Base-by-base conservation (phyloP, 2,329 filamentous ascomycete genomes). In the Corniculantispora saksenae region DNA sequence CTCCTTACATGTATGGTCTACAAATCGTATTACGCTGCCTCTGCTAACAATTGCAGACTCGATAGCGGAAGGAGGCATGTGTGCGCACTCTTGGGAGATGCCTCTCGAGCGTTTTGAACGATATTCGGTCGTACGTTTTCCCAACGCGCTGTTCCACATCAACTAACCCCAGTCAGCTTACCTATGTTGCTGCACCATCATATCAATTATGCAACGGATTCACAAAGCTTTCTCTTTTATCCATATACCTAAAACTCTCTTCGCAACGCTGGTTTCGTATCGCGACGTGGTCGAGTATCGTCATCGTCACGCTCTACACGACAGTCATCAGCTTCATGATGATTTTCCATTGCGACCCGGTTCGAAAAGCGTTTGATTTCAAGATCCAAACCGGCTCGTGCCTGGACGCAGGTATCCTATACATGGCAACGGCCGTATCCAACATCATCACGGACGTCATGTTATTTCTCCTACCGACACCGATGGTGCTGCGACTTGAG, bases 381-480 rank as follows among this genome's bases (percentile, higher is more conserved):
- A 65, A 47, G 48, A 56, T 71, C 10, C 57, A 60, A 43, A 47
- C 25, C 17, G 79, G 63, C 68, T 71, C 57, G 25, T 84, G 82
- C 63, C 74, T 84, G 35, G 72, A 81, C 56, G 77, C 79, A 19
- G 77, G 80, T 10, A 73, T 79, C 3, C 76, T 84, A 54, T 84
- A 84, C 72, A 79, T 84, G 43, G 76, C 78, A 27, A 83, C 82
- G 32, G 81, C 82, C 0, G 79, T 78, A 10, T 65, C 66, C 21
- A 61, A 67, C 54, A 61, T 65, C 40, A 48, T 64, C 45, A 66
- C 58, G 43, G 63, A 66, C 27, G 65, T 83, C 3, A 69, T 83
- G 17, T 75, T 83, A 21, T 81, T 82, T 62, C 66, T 78, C 0
- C 70, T 84, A 8, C 83, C 83, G 0, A 77, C 83, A 38, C 79